phyloP scores from a whole-genome alignment of 1,139 yeast species.

The Hyphopichia burtonii region DNA sequence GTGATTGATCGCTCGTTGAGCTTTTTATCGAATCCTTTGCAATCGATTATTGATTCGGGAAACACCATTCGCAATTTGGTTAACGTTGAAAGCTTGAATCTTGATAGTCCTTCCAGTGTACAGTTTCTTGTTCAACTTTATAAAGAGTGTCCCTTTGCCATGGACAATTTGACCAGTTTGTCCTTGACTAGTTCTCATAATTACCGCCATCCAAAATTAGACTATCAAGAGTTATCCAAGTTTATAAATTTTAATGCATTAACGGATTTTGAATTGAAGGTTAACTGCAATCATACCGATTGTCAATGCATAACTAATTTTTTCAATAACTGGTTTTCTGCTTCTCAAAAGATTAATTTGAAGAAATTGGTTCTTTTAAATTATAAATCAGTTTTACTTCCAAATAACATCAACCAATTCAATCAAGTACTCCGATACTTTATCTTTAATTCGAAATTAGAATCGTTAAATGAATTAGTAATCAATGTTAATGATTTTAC shows the following conservation, averaged over 20 bases:
- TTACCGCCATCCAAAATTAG: constrained; percentile 14
- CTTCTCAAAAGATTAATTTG: constrained; percentile 9
- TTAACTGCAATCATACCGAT: constrained; percentile 18
- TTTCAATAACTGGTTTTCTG: constrained; percentile 16
- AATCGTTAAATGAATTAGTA: constrained; percentile 15
- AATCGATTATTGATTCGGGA: not conserved
- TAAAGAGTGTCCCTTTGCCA: not conserved
- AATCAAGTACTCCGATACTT: constrained; percentile 12
- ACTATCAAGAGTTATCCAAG: constrained; percentile 11
- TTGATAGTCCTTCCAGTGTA: constrained; percentile 20
- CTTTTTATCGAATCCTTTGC: not conserved
- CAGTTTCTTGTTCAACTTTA: constrained; percentile 8
- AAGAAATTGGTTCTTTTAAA: constrained; percentile 20
- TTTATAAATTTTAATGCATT: constrained; percentile 15
- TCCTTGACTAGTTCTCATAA: constrained; percentile 21
- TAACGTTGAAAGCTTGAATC: constrained; percentile 13
- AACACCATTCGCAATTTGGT: constrained; percentile 10
- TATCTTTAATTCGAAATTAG: constrained; percentile 10
- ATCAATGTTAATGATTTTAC: constrained; percentile 23
- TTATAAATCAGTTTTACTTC: constrained; percentile 20
- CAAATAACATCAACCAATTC: constrained; percentile 21
- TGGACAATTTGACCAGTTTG: constrained; percentile 13
- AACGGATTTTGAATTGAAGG: constrained; percentile 21
- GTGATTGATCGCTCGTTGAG: constrained; percentile 12
- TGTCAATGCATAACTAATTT: constrained; percentile 21